A percentile compares a stretch with the other conserved stretches of the same genome.
phyloP scores from a whole-genome alignment of 805 yeast genomes.

The Hanseniaspora jakobsenii region DNA sequence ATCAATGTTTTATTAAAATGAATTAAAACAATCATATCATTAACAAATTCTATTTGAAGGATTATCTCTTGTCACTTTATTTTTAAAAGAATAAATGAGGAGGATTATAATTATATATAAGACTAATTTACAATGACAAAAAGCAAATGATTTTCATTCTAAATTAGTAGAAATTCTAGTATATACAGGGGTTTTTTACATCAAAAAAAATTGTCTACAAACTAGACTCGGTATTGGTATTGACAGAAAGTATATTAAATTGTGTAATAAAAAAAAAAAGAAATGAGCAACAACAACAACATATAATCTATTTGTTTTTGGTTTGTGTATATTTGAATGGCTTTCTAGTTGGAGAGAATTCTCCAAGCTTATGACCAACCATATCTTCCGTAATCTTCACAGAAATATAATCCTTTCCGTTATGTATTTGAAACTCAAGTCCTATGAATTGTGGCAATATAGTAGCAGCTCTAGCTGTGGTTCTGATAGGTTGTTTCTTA shows the following conservation, averaged over 20 bases:
- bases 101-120: no score
- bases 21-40: no score
- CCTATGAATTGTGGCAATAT: constrained; percentile 94
- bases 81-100: no score
- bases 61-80: no score
- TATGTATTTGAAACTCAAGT: constrained; percentile 84
- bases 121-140: no score
- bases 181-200: no score
- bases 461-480: constrained; percentile 92
- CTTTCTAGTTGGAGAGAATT: constrained; percentile 89
- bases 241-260: neutral
- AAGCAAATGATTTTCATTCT: no score
- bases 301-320: constrained; percentile 44
- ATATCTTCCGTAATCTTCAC: constrained; percentile 81
- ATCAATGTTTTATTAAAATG: no score
- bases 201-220: no score
- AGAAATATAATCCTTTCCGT: constrained; percentile 87
- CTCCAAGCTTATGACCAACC: constrained; percentile 94
- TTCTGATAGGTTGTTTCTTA: constrained; percentile 75
- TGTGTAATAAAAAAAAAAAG: neutral
- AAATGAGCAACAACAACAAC: no score
- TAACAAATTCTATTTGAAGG: no score
- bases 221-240: neutral
- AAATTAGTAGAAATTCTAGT: no score
- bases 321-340: constrained; percentile 71